Evolutionary conservation across 371 early-diverging fungal genomes (phyloP).

Genomic region (Coemansia sp.): DNA sequence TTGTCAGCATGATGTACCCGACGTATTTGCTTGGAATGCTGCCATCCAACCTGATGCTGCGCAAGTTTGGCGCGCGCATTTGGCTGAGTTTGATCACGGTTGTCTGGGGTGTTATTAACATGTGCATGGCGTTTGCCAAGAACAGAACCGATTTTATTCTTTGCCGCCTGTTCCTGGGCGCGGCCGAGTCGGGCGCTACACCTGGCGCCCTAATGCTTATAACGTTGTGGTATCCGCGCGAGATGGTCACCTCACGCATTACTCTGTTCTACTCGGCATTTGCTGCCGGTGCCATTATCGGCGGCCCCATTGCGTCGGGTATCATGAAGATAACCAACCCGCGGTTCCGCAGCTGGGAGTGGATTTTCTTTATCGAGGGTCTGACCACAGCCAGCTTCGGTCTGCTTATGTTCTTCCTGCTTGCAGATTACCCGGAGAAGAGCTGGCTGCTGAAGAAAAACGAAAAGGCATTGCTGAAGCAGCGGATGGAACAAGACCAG

Average conservation of each 20-base stretch:
- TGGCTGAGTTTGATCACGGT: constrained; percentile 58
- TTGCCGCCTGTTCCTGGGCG: constrained; percentile 59
- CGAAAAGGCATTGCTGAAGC: too few species aligned
- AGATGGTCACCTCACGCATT: constrained; percentile 30
- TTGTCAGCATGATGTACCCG: constrained; percentile 31
- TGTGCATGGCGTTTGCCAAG: constrained; percentile 62
- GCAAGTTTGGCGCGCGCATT: constrained; percentile 55
- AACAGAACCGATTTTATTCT: constrained; percentile 53
- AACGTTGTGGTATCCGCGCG: constrained; percentile 47
- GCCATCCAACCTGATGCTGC: constrained; percentile 62
- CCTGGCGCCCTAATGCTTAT: constrained; percentile 53
- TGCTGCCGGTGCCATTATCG: too few species aligned
- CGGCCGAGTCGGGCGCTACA: constrained; percentile 63
- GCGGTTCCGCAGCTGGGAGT: too few species aligned
- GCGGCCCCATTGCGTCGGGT: too few species aligned
- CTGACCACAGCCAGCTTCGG: too few species aligned
- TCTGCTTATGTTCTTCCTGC: too few species aligned
- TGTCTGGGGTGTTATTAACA: constrained; percentile 58
- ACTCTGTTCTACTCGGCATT: too few species aligned
- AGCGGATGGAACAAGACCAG: too few species aligned
- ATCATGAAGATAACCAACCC: too few species aligned
- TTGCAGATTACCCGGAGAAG: too few species aligned
- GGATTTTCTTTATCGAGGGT: too few species aligned
- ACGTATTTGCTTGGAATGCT: constrained; percentile 41
- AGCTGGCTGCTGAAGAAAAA: too few species aligned